A percentile compares a stretch with the other conserved stretches of the same genome.
phyloP scores from a whole-genome alignment of 2,329 filamentous ascomycete genomes.

The Sordariomycetes sp. region DNA sequence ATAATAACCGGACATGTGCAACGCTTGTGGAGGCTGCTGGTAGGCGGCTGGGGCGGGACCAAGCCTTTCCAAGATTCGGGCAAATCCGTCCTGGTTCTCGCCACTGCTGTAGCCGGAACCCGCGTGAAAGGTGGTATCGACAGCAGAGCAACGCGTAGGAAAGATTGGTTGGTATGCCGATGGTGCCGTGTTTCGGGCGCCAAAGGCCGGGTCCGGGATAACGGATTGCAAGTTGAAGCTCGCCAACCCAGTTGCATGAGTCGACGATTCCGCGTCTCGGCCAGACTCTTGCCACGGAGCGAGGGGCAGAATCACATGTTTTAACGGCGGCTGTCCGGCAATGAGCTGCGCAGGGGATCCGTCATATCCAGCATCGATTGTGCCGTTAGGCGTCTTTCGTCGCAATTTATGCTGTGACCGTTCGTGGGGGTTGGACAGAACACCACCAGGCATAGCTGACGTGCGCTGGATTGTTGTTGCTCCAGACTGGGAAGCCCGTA shows the following conservation, averaged over 20 bases:
- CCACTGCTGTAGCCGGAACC: background rate
- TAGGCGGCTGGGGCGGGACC: background rate
- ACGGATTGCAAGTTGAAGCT: background rate
- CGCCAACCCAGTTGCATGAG: background rate
- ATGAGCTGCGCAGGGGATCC: conserved; percentile 65
- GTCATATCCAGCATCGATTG: conserved; percentile 84
- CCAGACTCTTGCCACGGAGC: conserved; percentile 5
- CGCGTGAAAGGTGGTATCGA: background rate
- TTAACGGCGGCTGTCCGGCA: conserved; percentile 64
- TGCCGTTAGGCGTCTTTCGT: conserved; percentile 91
- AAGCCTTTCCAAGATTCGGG: background rate
- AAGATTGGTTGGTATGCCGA: background rate
- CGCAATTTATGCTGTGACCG: conserved; percentile 66
- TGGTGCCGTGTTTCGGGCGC: background rate
- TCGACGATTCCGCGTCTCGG: background rate
- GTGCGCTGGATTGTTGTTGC: conserved; percentile 14
- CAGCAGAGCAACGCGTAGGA: background rate
- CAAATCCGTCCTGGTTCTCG: background rate
- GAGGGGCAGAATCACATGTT: conserved; percentile 70
- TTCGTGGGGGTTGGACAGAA: conserved; percentile 11
- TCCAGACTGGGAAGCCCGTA: conserved; percentile 22
- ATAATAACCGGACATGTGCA: background rate
- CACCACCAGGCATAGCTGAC: background rate
- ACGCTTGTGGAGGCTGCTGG: background rate
- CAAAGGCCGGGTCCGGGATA: background rate